These are phyloP conservation scores for Colletotrichum sp. DNA, from an alignment of 2,329 filamentous ascomycete genomes.

Conservation along the genomic window DNA sequence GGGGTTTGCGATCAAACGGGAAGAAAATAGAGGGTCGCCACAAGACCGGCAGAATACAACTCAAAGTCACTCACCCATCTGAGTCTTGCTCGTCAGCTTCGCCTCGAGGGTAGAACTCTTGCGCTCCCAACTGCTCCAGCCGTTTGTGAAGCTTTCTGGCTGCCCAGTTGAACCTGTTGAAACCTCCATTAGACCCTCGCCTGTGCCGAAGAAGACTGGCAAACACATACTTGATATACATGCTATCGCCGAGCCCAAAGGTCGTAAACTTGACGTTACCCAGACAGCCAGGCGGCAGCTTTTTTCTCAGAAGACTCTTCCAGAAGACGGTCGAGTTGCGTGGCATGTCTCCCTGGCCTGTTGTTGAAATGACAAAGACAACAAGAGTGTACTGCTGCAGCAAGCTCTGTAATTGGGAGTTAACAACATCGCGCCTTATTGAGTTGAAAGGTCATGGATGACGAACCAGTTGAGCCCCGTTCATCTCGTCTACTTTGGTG, in stretches of 20 bases:
- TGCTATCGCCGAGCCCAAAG: conserved; percentile 93
- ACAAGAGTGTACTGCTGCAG: conserved; percentile 62
- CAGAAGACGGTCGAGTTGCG: conserved; percentile 83
- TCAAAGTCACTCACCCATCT: conserved; percentile 70
- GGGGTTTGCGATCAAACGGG: background rate
- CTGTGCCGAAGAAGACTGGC: background rate
- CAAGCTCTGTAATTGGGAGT: conserved; percentile 43
- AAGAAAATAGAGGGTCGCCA: background rate
- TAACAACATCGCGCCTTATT: background rate
- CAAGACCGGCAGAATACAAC: background rate
- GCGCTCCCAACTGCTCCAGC: conserved; percentile 81
- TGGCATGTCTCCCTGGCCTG: conserved; percentile 92
- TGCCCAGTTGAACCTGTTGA: conserved; percentile 84
- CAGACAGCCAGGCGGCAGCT: conserved; percentile 74
- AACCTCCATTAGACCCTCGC: background rate
- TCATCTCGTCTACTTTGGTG: conserved; percentile 77
- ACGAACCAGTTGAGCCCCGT: conserved; percentile 77
- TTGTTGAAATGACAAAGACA: conserved; percentile 87
- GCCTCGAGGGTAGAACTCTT: conserved; percentile 75
- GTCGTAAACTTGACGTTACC: conserved; percentile 75
- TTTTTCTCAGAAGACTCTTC: conserved; percentile 82
- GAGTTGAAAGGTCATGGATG: background rate
- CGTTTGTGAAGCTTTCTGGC: conserved; percentile 87
- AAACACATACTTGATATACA: conserved; percentile 78
- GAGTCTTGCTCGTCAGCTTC: conserved; percentile 95